Base-by-base conservation (phyloP, 192 early-diverging fungal genomes). In the Obelidium mucronatum region DNA sequence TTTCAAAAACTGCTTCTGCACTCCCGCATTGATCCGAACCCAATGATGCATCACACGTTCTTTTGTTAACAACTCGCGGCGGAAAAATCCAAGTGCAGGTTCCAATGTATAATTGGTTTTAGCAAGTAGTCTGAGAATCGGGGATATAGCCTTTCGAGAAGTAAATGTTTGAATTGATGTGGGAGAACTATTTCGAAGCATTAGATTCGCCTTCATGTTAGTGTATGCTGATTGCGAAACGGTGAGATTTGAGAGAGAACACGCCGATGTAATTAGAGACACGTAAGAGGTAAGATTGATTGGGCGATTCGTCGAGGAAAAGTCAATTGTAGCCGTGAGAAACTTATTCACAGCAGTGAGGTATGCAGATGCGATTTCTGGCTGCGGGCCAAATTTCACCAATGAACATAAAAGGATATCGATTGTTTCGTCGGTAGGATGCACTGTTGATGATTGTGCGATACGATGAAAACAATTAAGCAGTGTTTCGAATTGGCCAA, bases 21-120 rank as follows among this genome's bases (percentile, higher is more conserved):
- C 8, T 8, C 34, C 53, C 11, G 11, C 26, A 28, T 15, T 36
- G 69, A 58, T 58, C 37, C 56, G 5, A 0, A 22, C 53, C 69
- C 30, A 42, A 15, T 42, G 69, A 40, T 39, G 54, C 2, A 1
- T 15, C 54, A 58, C 51, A 36, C 53, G 69, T 1, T 58, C 31
- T 6, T 6, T 22, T 26, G 40, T 30, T 3, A 68, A 30, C 2
- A 68, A 8, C 48, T 68, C 67, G 22, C 22, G 8, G 11, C 52
- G 44, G 52, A 68, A 68, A 68, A 68, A 68, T 26, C n/a, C 11
- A 1, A 39, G 42, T 5, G 67, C 67, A 6, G 67, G 28, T 52
- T 42, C 28, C 17, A 68, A 39, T 22, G 19, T 51, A 0, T 28
- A 26, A 13, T 6, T 26, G 58, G 33, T 24, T 6, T 44, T 44